Percentiles rank a stretch among this genome's conserved stretches.
Evolutionary conservation across 2,329 filamentous ascomycete genomes (phyloP).

Genomic region (Periconia digitata): DNA sequence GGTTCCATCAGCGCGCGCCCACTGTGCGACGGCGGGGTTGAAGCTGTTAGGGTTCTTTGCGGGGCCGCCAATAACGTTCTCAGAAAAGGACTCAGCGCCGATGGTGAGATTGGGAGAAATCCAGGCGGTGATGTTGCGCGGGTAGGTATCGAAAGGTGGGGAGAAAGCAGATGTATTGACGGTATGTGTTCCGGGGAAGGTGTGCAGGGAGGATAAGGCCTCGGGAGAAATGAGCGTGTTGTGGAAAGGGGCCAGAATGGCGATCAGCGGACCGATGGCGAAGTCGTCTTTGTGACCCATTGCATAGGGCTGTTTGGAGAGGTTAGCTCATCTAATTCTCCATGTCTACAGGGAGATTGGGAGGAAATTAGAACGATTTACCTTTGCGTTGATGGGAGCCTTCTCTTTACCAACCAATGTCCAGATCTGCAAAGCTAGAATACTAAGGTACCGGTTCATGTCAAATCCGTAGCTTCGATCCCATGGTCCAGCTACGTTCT

Average conservation of each 20-base stretch:
- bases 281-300: slow-evolving; percentile 64
- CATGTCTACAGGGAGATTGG: neutral
- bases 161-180: slow-evolving; percentile 58
- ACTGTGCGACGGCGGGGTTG: slow-evolving; percentile 63
- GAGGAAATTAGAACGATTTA: slow-evolving; percentile 5
- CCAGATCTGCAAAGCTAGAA: slow-evolving; percentile 63
- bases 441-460: slow-evolving; percentile 63
- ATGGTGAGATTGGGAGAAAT: slow-evolving; percentile 60
- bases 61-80: slow-evolving; percentile 59
- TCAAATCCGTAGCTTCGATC: slow-evolving; percentile 65
- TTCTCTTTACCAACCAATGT: slow-evolving; percentile 54
- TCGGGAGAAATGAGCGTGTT: slow-evolving; percentile 49
- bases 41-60: slow-evolving; percentile 55
- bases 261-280: slow-evolving; percentile 59
- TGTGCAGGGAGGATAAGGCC: slow-evolving; percentile 43
- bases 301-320: slow-evolving; percentile 45
- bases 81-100: slow-evolving; percentile 60
- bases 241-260: slow-evolving; percentile 56
- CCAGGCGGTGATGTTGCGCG: slow-evolving; percentile 63
- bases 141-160: slow-evolving; percentile 59
- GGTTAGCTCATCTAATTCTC: slow-evolving; percentile 3
- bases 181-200: slow-evolving; percentile 57
- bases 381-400: slow-evolving; percentile 37
- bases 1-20: slow-evolving; percentile 44
- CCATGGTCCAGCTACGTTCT: slow-evolving; percentile 66